A percentile compares a stretch with the other conserved stretches of the same genome.
Conservation (phyloP, 257 asterid species). For the Agastache rugosa region DNA sequence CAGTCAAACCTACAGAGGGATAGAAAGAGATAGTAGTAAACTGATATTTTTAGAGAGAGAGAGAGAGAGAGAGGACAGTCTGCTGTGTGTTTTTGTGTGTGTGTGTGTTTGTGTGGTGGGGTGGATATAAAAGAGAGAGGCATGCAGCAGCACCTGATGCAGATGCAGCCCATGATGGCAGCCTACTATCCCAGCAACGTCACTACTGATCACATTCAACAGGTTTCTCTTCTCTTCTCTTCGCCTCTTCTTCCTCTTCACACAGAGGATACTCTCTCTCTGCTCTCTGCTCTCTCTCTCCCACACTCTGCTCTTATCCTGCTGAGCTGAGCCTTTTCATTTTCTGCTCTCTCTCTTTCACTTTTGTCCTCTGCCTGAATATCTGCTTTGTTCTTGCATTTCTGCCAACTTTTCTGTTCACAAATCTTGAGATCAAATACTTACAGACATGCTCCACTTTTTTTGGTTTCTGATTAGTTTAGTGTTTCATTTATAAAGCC, state of each 20-base stretch:
- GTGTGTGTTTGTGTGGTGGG: conserved; percentile 46
- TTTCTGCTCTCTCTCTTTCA: conserved; percentile 39
- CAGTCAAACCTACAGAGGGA: conserved; percentile 50
- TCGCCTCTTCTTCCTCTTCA: neutral
- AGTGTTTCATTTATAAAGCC: conserved; percentile 6
- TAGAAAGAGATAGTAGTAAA: conserved; percentile 31
- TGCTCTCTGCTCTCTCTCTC: conserved; percentile 34
- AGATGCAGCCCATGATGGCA: conserved; percentile 99
- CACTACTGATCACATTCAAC: conserved; percentile 99
- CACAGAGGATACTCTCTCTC: neutral
- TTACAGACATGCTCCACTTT: neutral
- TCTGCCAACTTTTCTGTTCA: conserved; percentile 32
- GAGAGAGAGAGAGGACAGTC: conserved; percentile 31
- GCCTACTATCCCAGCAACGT: conserved; percentile 93
- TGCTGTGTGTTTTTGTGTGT: conserved; percentile 26
- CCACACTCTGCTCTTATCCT: conserved; percentile 5
- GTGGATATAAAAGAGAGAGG: conserved; percentile 55
- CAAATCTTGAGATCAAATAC: conserved; percentile 27
- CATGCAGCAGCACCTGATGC: conserved; percentile 98
- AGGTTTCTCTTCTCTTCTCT: conserved; percentile 52
- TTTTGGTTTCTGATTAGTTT: neutral
- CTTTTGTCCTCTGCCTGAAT: conserved; percentile 36
- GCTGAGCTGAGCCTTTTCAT: conserved; percentile 9
- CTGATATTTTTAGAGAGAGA: conserved; percentile 25
- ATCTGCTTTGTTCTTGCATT: conserved; percentile 33